Base-by-base conservation (phyloP, 805 yeast genomes). In the Suhomyces prunicola region DNA sequence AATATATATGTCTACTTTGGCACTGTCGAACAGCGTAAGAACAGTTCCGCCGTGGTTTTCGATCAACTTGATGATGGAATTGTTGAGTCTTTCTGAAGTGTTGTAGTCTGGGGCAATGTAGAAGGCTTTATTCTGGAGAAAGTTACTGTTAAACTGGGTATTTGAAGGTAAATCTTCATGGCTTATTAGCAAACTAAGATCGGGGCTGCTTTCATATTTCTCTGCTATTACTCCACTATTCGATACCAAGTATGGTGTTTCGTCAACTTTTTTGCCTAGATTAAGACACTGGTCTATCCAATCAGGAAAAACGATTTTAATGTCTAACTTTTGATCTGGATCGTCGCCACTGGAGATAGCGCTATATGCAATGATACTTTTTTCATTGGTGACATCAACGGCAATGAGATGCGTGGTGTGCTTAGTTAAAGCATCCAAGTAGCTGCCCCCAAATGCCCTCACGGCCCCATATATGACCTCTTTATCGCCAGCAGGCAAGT, bases 391-490 rank as follows among this genome's bases (percentile, higher is more conserved):
- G 35, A 70, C 63, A 56, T 81, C 82, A 4, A 68, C 63, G 0
- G 93, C 81, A 19, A 93, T 72, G 35, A 90, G 76, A 73, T 93
- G 97, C 0, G 97, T 89, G 1, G 96, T 88, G 57, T 80, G 81
- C 50, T 80, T 79, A 7, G 90, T 84, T 29, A 92, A 72, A 9
- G 73, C 72, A 54, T 86, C 87, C 41, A 82, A 71, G 61, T 76
- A 84, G 33, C 81, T 84, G 3, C 97, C 98, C 1, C 97, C 98
- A 54, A 88, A 77, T 1, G 88, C 84, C 19, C 80, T 69, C 2
- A 86, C 86, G 0, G 87, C 89, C 6, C 84, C 85, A 57, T 83
- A 79, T 13, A 89, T 76, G n/a, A 81, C 82, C 51, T 85, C 92
- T 46, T 80, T 77, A 56, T 86, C 90, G 4, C 83, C 83, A 1